Percentiles rank a stretch among this genome's conserved stretches.
Evolutionary conservation across 2,329 filamentous ascomycete genomes (phyloP).

Genomic region (Periconia macrospinosa): DNA sequence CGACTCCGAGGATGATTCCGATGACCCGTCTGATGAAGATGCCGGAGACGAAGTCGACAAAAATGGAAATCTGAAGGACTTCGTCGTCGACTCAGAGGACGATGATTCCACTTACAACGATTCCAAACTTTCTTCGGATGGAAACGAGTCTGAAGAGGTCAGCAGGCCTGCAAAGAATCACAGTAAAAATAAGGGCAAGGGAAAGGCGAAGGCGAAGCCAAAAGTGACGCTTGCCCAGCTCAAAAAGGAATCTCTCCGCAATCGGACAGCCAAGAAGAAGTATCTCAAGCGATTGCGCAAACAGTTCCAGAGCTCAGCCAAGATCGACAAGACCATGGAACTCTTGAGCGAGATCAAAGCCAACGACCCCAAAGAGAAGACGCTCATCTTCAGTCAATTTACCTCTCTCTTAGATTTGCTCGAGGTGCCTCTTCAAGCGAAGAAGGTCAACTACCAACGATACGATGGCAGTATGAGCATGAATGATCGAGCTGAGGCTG

Average conservation of each 20-base stretch:
- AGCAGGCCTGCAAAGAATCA: conserved; percentile 29
- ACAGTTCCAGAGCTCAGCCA: conserved; percentile 73
- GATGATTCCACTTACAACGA: background rate
- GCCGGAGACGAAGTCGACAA: conserved; percentile 45
- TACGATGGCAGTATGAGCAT: conserved; percentile 78
- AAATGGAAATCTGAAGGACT: conserved; percentile 50
- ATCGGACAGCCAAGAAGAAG: conserved; percentile 63
- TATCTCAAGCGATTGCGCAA: conserved; percentile 71
- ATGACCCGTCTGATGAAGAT: conserved; percentile 41
- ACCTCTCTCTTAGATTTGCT: conserved; percentile 77
- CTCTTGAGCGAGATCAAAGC: conserved; percentile 58
- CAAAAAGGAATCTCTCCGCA: conserved; percentile 67
- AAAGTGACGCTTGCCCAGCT: conserved; percentile 63
- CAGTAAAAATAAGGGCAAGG: conserved; percentile 46
- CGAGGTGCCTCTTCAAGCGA: conserved; percentile 68
- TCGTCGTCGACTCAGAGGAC: conserved; percentile 53
- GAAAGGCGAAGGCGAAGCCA: conserved; percentile 46
- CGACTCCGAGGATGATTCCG: conserved; percentile 34
- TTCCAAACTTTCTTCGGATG: conserved; percentile 1
- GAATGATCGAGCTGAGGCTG: conserved; percentile 65
- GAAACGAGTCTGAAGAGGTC: conserved; percentile 4
- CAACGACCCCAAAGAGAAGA: conserved; percentile 66
- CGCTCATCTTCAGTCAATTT: conserved; percentile 81
- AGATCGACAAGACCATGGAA: conserved; percentile 70
- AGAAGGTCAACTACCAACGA: conserved; percentile 63